Evolutionary conservation across 495 filamentous ascomycete species (phyloP).

Genomic region (Neurospora sp.): DNA sequence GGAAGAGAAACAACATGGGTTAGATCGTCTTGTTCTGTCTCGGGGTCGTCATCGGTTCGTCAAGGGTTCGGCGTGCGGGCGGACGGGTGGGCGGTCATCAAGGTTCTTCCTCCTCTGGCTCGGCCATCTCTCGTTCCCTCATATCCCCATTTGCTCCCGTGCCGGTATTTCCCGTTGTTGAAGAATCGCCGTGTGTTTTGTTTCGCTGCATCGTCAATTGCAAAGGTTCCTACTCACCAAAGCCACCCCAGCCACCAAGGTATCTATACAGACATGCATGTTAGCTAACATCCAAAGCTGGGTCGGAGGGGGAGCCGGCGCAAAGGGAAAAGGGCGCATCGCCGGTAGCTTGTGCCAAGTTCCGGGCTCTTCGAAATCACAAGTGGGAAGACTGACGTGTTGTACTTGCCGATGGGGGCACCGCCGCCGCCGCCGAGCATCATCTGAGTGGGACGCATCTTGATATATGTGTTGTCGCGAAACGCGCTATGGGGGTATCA

Average conservation of each 20-base stretch:
- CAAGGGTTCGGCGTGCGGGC: not conserved
- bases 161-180: not conserved
- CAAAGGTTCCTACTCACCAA: constrained; percentile 53
- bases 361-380: constrained; percentile 3
- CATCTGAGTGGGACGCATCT: constrained; percentile 52
- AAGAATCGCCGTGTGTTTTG: not conserved
- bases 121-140: not conserved
- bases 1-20: constrained; percentile 11
- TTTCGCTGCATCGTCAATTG: not conserved
- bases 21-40: not conserved
- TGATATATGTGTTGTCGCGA: constrained; percentile 26
- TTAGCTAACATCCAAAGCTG: constrained; percentile 15
- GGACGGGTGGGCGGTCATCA: not conserved
- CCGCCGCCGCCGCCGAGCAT: constrained; percentile 46
- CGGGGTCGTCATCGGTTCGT: not conserved
- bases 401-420: constrained; percentile 51
- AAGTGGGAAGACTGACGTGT: constrained; percentile 50
- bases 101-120: not conserved
- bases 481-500: constrained; percentile 16
- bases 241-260: constrained; percentile 73
- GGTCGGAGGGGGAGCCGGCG: constrained; percentile 1
- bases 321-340: constrained; percentile 6
- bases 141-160: not conserved
- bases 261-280: constrained; percentile 46
- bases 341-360: not conserved